A percentile compares a stretch with the other conserved stretches of the same genome.
These are phyloP conservation scores for Saccharomycopsis synnaedendra DNA, from an alignment of 805 yeast species.

Conservation along the genomic window DNA sequence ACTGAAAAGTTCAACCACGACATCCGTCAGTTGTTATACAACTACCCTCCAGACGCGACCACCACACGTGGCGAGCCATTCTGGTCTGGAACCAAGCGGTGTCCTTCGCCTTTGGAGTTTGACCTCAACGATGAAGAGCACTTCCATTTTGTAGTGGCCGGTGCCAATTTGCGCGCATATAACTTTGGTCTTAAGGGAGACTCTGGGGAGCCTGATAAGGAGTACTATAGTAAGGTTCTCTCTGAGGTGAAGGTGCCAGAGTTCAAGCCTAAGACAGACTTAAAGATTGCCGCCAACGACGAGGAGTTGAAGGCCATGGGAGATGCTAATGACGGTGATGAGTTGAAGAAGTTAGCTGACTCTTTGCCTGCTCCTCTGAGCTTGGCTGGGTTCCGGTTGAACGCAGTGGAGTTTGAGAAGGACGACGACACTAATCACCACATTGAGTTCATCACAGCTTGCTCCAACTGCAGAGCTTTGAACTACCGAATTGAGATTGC, in stretches of 20 bases:
- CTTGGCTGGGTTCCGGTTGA: constrained; percentile 77
- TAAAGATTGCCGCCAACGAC: constrained; percentile 76
- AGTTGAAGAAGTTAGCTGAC: constrained; percentile 56
- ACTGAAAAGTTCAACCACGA: constrained; percentile 79
- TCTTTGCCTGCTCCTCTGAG: constrained; percentile 82
- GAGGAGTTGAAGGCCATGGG: constrained; percentile 59
- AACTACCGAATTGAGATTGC: constrained; percentile 85
- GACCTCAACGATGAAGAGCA: constrained; percentile 71
- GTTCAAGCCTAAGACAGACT: constrained; percentile 63
- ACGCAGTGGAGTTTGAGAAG: constrained; percentile 92
- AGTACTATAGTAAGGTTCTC: constrained; percentile 43
- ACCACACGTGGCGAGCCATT: constrained; percentile 88
- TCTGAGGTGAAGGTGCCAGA: constrained; percentile 25
- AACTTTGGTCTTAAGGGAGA: constrained; percentile 85
- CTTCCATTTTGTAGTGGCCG: constrained; percentile 73
- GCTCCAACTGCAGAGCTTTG: constrained; percentile 91
- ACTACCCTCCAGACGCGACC: constrained; percentile 89
- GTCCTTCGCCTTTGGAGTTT: constrained; percentile 77
- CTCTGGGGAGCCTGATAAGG: constrained; percentile 33
- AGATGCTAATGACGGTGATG: constrained; percentile 43
- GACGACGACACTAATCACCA: constrained; percentile 97
- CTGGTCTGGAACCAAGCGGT: constrained; percentile 97
- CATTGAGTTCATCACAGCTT: constrained; percentile 90
- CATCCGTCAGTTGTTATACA: constrained; percentile 79
- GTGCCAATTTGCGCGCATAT: constrained; percentile 83